Base-by-base conservation (phyloP, 1,139 yeast species). In the Magnusiomyces suaveolens region DNA sequence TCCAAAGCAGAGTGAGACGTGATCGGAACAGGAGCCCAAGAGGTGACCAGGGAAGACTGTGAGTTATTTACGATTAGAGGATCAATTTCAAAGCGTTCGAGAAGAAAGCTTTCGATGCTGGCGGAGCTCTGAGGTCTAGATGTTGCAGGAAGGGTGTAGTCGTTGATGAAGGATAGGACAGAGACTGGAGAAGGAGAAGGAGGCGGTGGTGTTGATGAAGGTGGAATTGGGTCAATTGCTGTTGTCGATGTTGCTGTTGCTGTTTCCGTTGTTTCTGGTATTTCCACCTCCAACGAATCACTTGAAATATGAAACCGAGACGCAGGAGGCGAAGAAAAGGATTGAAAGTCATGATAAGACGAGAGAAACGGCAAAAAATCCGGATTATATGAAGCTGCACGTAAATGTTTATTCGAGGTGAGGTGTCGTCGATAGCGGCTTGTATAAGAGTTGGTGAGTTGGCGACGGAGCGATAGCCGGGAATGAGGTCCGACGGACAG, bases 391-490 rank as follows among this genome's bases (percentile, higher is more conserved):
- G 44, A 41, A 8, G 44, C 44, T 20, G 44, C 44, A 18, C 44
- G 23, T 16, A 41, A 16, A 21, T 41, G 44, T 10, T 41, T 24
- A 25, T 41, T 41, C 20, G 38, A n/a, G 2, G 48, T 32, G 8
- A 46, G 23, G 2, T 21, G 23, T 26, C 48, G 48, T 8, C 48
- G 48, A 21, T 46, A 46, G 2, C 29, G 48, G 38, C 29, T 46
- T 21, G 33, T 36, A 23, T 21, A 48, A 16, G 51, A 48, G 44
- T 36, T 48, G 16, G 51, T 24, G 33, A 24, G 51, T n/a, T 48
- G 51, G 20, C 51, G 43, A 21, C 51, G 36, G 4, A 36, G 44
- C 18, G 44, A 12, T 16, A 48, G 51, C 23, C 24, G 44, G 8
- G 51, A 48, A 16, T 48, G 24, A 10, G 51, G 51, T 2, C 44